Evolutionary conservation across 495 filamentous ascomycete species (phyloP), one percentile per base, ranked within the genome.

Genomic region (Stereocaulon alpinum): DNA sequence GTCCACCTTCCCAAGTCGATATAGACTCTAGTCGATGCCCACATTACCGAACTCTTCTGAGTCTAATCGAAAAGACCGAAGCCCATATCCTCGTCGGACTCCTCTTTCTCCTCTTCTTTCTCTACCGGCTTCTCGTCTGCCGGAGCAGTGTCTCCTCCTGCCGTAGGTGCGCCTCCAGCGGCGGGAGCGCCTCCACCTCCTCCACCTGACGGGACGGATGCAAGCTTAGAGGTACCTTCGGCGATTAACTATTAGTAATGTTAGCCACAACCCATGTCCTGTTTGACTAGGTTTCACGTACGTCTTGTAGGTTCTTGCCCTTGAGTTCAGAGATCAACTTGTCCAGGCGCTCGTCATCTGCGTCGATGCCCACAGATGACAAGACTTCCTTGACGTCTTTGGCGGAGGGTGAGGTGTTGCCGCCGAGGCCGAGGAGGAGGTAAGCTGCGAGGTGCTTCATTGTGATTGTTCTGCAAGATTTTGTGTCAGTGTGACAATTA

Each of bases 401-500:
- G 63, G 86, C 88, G 54, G 88, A 91, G 66, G 93, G 93, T 55
- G 83, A 83, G 78, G 81, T 79, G 81, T 97, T 98, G 79, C 93
- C 93, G 71, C 82, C 93, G 66, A 97, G 84, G 80, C 78, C 78
- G 76, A 96, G 86, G 73, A 98, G 93, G 69, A 98, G 89, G 85
- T 95, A 98, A 71, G 93, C 91, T 73, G 93, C 94, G 79, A 98
- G 87, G 79, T 97, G 86, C 91, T 97, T 98, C 93, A 98, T 98
- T 89, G 85, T 92, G 78, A 76, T 70, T 74, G 66, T 75, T 34
- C 60, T 62, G 41, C 56, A 57, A 41, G 24, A 10, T 40, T 22
- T 29, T 50, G 22, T 17, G 14, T 65, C 15, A 59, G 44, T 61
- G 17, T 56, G 37, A 2, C 30, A 12, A 20, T n/a, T 22, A 58